A percentile compares a stretch with the other conserved stretches of the same genome.
phyloP scores from a whole-genome alignment of 768 basidiomycete species.

The Mycena galopus region DNA sequence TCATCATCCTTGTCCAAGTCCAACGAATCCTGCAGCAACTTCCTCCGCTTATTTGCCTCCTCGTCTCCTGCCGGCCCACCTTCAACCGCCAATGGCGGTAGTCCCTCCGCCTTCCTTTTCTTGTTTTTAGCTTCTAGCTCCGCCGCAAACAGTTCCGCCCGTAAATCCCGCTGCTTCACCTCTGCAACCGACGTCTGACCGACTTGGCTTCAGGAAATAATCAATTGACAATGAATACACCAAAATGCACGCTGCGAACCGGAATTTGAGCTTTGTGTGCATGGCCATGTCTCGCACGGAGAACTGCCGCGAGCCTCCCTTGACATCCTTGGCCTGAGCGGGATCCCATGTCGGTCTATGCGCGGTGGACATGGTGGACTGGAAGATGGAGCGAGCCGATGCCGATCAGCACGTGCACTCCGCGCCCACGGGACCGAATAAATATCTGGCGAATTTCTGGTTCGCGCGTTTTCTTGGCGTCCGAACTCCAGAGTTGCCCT shows the following conservation, averaged over 20 bases:
- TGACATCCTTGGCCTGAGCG: conserved; percentile 92
- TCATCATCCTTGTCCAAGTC: conserved; percentile 94
- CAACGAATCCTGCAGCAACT: conserved; percentile 86
- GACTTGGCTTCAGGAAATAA: conserved; percentile 70
- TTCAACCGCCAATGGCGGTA: conserved; percentile 62
- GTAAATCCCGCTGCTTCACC: conserved; percentile 82
- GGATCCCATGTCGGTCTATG: conserved; percentile 99
- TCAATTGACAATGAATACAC: not conserved
- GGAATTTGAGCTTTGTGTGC: conserved; percentile 98
- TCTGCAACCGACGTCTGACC: conserved; percentile 90
- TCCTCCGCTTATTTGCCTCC: conserved; percentile 86
- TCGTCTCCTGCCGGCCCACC: conserved; percentile 57
- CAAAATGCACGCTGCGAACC: conserved; percentile 59
- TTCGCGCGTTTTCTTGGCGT: conserved; percentile 3
- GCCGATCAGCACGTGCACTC: not conserved
- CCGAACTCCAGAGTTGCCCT: not conserved
- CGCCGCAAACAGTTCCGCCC: conserved; percentile 85
- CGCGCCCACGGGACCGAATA: conserved; percentile 26
- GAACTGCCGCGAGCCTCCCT: conserved; percentile 92
- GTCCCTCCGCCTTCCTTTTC: conserved; percentile 93
- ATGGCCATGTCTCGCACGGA: conserved; percentile 95
- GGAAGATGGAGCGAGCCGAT: not conserved
- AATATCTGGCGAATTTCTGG: not conserved
- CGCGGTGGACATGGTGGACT: conserved; percentile 80
- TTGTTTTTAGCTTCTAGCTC: conserved; percentile 90